Percentiles rank a stretch among this genome's conserved stretches.
These are phyloP conservation scores for Colletotrichum zoysiae DNA, from an alignment of 2,329 filamentous ascomycete species.

Conservation along the genomic window DNA sequence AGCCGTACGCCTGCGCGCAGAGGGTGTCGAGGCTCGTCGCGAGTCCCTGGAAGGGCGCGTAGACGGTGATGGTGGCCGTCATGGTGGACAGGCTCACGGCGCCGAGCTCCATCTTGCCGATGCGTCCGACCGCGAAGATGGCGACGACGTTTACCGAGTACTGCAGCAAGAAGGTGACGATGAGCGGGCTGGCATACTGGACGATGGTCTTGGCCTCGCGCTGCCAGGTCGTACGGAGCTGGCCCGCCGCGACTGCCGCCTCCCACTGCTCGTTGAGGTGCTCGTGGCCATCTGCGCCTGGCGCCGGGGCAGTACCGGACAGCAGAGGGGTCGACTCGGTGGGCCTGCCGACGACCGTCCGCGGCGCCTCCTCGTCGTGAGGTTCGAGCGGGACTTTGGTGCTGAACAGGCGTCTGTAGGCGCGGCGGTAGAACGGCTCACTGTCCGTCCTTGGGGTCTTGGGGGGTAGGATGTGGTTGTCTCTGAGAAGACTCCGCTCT, in stretches of 20 bases:
- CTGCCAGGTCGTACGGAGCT: conserved; percentile 91
- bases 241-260: conserved; percentile 82
- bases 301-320: conserved; percentile 15
- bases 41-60: conserved; percentile 84
- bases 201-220: conserved; percentile 86
- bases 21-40: conserved; percentile 92
- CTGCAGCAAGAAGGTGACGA: conserved; percentile 82
- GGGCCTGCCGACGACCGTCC: conserved; percentile 51
- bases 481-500: conserved; percentile 71
- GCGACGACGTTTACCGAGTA: conserved; percentile 87
- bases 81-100: conserved; percentile 70
- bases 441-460: conserved; percentile 60
- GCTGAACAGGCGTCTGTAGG: conserved; percentile 67
- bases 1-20: conserved; percentile 94
- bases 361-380: conserved; percentile 56
- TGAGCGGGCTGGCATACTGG: conserved; percentile 77
- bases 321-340: conserved; percentile 59
- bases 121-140: conserved; percentile 81
- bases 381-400: conserved; percentile 61
- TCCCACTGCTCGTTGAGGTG: conserved; percentile 83
- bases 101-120: conserved; percentile 73
- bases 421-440: conserved; percentile 51
- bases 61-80: conserved; percentile 84
- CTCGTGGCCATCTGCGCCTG: conserved; percentile 55
- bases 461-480: conserved; percentile 75